phyloP scores from a whole-genome alignment of 495 filamentous ascomycete species.

The Hyaloscypha hepaticicola region DNA sequence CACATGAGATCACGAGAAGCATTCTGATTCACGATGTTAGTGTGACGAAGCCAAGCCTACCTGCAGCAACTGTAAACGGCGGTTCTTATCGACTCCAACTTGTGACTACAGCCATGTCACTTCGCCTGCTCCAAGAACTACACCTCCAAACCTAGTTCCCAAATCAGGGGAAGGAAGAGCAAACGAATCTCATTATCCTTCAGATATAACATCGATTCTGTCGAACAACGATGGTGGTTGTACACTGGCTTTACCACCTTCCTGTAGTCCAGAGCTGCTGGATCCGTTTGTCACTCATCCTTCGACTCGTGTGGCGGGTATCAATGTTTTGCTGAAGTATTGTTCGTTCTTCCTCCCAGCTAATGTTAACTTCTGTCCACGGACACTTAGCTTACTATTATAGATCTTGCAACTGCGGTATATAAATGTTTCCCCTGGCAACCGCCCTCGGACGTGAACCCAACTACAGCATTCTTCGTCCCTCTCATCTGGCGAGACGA shows the following conservation, averaged over 20 bases:
- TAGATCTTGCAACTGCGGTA: constrained; percentile 8
- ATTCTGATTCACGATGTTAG: neutral
- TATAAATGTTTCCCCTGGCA: constrained; percentile 21
- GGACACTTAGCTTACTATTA: constrained; percentile 1
- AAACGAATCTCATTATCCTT: neutral
- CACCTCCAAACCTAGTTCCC: neutral
- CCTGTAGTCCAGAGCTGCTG: neutral
- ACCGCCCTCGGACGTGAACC: constrained; percentile 8
- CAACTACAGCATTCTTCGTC: constrained; percentile 4
- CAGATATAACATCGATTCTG: neutral
- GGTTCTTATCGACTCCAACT: neutral
- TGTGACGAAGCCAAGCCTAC: constrained; percentile 20
- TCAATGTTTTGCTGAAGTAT: constrained; percentile 20
- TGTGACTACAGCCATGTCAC: constrained; percentile 11
- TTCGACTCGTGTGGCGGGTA: constrained; percentile 6
- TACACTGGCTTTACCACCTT: neutral
- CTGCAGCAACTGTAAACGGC: constrained; percentile 14
- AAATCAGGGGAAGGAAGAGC: neutral
- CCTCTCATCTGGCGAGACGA: constrained; percentile 15
- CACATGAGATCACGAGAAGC: neutral
- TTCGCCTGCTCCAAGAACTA: neutral
- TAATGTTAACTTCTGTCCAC: neutral
- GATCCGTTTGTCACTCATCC: constrained; percentile 21
- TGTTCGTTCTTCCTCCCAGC: constrained; percentile 8
- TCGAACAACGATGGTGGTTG: neutral